phyloP scores from a whole-genome alignment of 2,329 filamentous ascomycete genomes.

The Pestalotiopsis fici region DNA sequence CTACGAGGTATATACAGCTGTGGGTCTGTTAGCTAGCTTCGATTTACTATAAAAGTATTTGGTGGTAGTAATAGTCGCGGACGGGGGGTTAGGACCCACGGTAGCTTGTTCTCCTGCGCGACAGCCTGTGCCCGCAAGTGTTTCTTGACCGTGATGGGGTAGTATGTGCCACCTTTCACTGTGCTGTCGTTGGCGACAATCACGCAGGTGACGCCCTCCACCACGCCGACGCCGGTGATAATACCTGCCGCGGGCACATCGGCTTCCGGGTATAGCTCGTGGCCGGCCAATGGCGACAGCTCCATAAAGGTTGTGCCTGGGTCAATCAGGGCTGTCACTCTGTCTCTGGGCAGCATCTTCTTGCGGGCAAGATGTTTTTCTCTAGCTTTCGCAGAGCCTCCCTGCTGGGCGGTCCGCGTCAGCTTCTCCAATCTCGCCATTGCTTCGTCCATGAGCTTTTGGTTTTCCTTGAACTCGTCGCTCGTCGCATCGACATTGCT shows the following conservation, averaged over 20 bases:
- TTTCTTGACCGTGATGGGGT: constrained; percentile 96
- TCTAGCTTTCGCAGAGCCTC: constrained; percentile 78
- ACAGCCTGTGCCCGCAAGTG: constrained; percentile 90
- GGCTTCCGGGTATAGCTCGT: constrained; percentile 83
- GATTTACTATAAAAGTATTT: background rate
- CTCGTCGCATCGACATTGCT: constrained; percentile 77
- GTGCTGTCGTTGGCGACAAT: constrained; percentile 96
- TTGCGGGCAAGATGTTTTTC: constrained; percentile 85
- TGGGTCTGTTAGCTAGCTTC: constrained; percentile 4
- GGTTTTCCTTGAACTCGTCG: constrained; percentile 80
- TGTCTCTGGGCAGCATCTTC: constrained; percentile 93
- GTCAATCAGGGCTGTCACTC: constrained; percentile 84
- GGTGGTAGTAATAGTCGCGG: background rate
- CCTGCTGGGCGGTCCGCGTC: constrained; percentile 70
- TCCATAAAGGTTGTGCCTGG: constrained; percentile 89
- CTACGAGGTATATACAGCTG: constrained; percentile 91
- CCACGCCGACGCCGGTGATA: constrained; percentile 86
- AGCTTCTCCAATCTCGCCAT: constrained; percentile 69
- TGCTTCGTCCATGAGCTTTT: constrained; percentile 72
- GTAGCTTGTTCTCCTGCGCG: constrained; percentile 80
- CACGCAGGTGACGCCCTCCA: constrained; percentile 89
- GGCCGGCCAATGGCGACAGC: constrained; percentile 86
- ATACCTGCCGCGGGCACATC: constrained; percentile 89
- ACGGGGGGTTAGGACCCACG: constrained; percentile 43
- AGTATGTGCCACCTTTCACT: constrained; percentile 96